Conservation (phyloP, 2,329 filamentous ascomycete species). For the Penicillium thymicola region DNA sequence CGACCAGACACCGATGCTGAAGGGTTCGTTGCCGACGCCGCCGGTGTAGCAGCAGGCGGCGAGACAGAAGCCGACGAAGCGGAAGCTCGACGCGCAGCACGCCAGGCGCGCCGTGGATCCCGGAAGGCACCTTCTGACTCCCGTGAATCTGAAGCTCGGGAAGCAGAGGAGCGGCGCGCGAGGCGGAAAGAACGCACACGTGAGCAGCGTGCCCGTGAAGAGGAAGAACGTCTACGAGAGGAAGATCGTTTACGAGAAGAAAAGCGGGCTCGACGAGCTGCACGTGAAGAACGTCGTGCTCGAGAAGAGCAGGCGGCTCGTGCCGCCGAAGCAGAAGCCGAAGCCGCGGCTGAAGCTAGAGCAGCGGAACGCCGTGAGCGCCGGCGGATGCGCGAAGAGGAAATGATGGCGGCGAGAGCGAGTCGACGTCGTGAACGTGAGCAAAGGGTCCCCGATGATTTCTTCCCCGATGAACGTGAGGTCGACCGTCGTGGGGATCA, state of each 20-base stretch:
- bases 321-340: conserved; percentile 20
- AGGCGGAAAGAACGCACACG: conserved; percentile 33
- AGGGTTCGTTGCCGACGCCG: conserved; percentile 44
- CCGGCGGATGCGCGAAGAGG: conserved; percentile 35
- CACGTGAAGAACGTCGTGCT: conserved; percentile 33
- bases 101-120: conserved; percentile 53
- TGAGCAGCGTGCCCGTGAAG: conserved; percentile 39
- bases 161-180: conserved; percentile 36
- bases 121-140: conserved; percentile 36
- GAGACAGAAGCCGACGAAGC: conserved; percentile 50
- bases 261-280: conserved; percentile 57
- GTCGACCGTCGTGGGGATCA: conserved; percentile 22
- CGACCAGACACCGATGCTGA: conserved; percentile 51
- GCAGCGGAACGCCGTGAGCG: conserved; percentile 42
- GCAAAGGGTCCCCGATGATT: conserved; percentile 26
- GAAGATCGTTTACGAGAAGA: conserved; percentile 1
- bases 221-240: conserved; percentile 34
- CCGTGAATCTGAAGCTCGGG: conserved; percentile 37
- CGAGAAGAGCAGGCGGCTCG: conserved; percentile 26
- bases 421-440: conserved; percentile 35
- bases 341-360: conserved; percentile 36
- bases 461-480: conserved; percentile 27
- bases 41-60: conserved; percentile 30
- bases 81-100: conserved; percentile 61
- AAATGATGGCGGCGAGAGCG: conserved; percentile 28